phyloP scores from a whole-genome alignment of 139 green algal species.

The Tetraselmis chui region DNA sequence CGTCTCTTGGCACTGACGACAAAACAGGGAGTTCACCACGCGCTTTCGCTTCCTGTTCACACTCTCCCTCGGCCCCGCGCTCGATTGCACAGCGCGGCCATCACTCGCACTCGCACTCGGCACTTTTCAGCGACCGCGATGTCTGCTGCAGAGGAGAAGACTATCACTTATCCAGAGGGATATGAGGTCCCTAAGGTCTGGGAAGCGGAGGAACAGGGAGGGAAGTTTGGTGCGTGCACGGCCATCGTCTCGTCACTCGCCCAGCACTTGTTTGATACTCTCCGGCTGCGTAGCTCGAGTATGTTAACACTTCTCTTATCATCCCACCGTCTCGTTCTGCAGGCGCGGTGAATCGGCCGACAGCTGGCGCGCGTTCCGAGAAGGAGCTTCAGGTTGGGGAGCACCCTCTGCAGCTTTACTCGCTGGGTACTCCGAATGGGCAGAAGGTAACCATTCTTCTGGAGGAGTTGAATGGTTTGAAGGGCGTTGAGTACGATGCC shows the following conservation, averaged over 20 bases:
- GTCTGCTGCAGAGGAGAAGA: neutral
- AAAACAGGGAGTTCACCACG: too few species aligned
- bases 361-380: slow-evolving; percentile 10
- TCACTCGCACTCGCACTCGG: too few species aligned
- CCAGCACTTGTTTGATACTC: too few species aligned
- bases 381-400: slow-evolving; percentile 7
- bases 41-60: too few species aligned
- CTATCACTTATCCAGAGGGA: neutral
- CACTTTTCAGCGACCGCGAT: too few species aligned
- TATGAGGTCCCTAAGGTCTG: neutral
- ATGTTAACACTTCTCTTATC: too few species aligned
- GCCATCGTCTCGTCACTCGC: too few species aligned
- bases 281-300: too few species aligned
- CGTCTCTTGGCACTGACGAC: too few species aligned
- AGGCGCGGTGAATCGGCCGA: slow-evolving; percentile 16
- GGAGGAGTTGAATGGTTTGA: slow-evolving; percentile 31
- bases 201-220: neutral
- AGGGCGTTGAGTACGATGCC: slow-evolving; percentile 34
- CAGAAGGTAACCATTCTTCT: slow-evolving; percentile 33
- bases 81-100: too few species aligned
- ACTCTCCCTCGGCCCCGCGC: too few species aligned
- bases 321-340: too few species aligned
- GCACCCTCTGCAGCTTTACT: slow-evolving; percentile 34
- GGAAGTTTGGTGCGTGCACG: neutral
- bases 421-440: slow-evolving; percentile 38